Evolutionary conservation across 1,139 yeast genomes (phyloP), one percentile per base, ranked within the genome.

Genomic region (Nakaseomyces sp.): DNA sequence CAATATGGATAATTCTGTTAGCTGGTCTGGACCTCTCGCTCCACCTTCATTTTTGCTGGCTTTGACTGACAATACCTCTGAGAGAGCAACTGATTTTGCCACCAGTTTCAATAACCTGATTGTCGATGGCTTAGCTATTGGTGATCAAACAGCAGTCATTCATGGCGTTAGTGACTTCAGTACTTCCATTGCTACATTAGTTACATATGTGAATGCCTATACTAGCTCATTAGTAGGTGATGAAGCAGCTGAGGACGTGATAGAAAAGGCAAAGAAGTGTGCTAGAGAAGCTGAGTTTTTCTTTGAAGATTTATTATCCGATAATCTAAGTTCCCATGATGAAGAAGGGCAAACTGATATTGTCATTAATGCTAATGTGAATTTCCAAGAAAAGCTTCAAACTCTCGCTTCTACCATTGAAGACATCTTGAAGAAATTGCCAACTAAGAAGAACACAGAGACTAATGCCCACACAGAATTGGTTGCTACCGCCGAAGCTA

Each of bases 1-100:
- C 56, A 89, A 81, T 55, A 69, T 86, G 48, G 80, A 77, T 44
- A 81, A 91, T 3, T 83, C 93, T 18, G 75, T 83, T 74, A 91
- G 83, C 61, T 87, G 91, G 15, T 94, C 94, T 45, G 85, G 85
- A 57, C 78, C 80, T 53, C 79, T 80, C 58, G 73, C 94, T 1
- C 76, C 93, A 0, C 87, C 95, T 1, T 82, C 76, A 54, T 82
- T 78, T 56, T 33, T 53, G 12, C 31, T 54, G 29, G 81, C 93
- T 0, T 68, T 85, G 41, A 68, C 81, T 51, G 96, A 88, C 59
- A 75, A 79, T 53, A 74, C 84, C 20, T 76, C 88, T 0, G 76
- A 80, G 43, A 70, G 77, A 20, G 87, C 89, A 0, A 85, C 91
- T 6, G 93, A 83, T 42, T 86, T 88, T 63, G 84, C 95, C 5